These are phyloP conservation scores for Candida boidinii DNA, from an alignment of 805 yeast genomes.

Conservation along the genomic window DNA sequence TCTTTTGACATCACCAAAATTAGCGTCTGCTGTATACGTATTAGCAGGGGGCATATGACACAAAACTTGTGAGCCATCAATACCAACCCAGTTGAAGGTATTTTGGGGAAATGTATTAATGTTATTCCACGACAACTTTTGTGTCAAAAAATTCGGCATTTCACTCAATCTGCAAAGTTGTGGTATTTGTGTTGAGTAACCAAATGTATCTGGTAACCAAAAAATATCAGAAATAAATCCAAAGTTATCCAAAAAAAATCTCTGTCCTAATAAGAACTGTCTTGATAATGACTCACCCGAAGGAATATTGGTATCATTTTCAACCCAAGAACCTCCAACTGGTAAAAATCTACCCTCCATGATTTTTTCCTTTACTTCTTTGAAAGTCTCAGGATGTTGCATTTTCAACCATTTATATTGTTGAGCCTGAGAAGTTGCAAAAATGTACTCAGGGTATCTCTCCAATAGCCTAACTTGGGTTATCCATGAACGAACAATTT, in stretches of 20 bases:
- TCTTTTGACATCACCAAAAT: slow-evolving; percentile 86
- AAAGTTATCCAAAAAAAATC: slow-evolving; percentile 73
- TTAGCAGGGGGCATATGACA: slow-evolving; percentile 98
- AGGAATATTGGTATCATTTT: slow-evolving; percentile 94
- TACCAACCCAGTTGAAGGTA: slow-evolving; percentile 91
- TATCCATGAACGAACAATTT: slow-evolving; percentile 92
- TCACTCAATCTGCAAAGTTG: slow-evolving; percentile 87
- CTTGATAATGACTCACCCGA: slow-evolving; percentile 84
- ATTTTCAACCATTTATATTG: slow-evolving; percentile 87
- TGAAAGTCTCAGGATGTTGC: slow-evolving; percentile 78
- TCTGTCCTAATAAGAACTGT: slow-evolving; percentile 85
- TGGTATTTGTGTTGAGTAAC: slow-evolving; percentile 92
- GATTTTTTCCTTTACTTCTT: slow-evolving; percentile 55
- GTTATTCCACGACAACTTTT: slow-evolving; percentile 93
- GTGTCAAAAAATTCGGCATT: slow-evolving; percentile 79
- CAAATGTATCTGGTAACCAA: slow-evolving; percentile 98
- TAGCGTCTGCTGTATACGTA: slow-evolving; percentile 89
- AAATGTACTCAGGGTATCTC: slow-evolving; percentile 84
- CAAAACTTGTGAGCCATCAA: slow-evolving; percentile 88
- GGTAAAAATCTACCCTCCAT: slow-evolving; percentile 73
- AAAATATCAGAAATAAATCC: slow-evolving; percentile 68
- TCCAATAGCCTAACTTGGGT: slow-evolving; percentile 81
- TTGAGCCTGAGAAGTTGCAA: slow-evolving; percentile 94
- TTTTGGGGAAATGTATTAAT: slow-evolving; percentile 84
- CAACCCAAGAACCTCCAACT: slow-evolving; percentile 98